These are phyloP conservation scores for Phytophthora fragariae DNA, from an alignment of 352 stramenopile species.

Conservation along the genomic window DNA sequence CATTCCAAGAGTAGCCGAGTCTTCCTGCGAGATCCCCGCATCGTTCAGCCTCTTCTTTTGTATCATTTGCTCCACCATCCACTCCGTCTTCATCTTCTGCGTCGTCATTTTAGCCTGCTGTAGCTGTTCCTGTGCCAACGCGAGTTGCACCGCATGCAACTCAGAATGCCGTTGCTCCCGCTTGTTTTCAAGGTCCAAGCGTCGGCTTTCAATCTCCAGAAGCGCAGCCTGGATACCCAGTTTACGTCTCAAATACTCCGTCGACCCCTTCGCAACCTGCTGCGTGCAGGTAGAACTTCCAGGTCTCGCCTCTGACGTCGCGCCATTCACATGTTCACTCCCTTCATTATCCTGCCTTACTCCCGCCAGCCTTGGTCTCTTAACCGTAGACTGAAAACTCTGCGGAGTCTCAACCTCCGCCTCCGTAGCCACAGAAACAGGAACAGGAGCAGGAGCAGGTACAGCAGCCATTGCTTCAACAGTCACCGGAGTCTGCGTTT, in stretches of 20 bases:
- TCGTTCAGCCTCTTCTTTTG: conserved; percentile 62
- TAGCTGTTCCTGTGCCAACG: conserved; percentile 60
- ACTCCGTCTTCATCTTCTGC: conserved; percentile 60
- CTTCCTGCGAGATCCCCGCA: conserved; percentile 50
- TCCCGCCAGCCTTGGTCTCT: conserved; percentile 19
- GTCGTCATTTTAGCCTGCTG: conserved; percentile 56
- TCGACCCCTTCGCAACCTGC: conserved; percentile 24
- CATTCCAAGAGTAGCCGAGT: conserved; percentile 38
- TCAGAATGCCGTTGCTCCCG: conserved; percentile 47
- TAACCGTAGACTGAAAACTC: conserved; percentile 15
- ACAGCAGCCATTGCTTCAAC: not conserved
- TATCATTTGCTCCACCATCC: conserved; percentile 60
- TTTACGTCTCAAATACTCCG: conserved; percentile 52
- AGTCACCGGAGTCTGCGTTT: conserved; percentile 1
- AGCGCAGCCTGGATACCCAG: conserved; percentile 49
- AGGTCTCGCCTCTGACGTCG: not conserved
- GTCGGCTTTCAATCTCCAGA: conserved; percentile 52
- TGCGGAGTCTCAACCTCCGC: conserved; percentile 15
- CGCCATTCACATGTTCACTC: conserved; percentile 2
- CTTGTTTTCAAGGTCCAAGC: conserved; percentile 57
- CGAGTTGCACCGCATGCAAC: conserved; percentile 55
- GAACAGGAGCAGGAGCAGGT: not conserved
- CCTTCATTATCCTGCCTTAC: conserved; percentile 10
- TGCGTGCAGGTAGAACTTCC: not conserved
- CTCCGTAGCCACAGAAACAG: conserved; percentile 4